A percentile compares a stretch with the other conserved stretches of the same genome.
phyloP scores from a whole-genome alignment of 768 basidiomycete species.

The Leccinum broughii region DNA sequence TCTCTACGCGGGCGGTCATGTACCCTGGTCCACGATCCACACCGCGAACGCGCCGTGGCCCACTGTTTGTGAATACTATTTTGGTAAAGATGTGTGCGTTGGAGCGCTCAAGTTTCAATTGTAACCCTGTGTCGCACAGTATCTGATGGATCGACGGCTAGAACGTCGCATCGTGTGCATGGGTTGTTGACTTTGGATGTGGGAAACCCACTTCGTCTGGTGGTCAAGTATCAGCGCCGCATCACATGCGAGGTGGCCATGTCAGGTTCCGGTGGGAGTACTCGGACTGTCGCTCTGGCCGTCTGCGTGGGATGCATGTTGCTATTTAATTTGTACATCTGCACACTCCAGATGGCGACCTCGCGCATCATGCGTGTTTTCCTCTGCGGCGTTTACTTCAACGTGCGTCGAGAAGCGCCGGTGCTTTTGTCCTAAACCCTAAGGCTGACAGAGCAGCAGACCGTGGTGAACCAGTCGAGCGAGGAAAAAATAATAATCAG shows the following conservation, averaged over 20 bases:
- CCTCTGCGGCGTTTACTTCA: constrained; percentile 9
- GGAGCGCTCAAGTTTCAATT: neutral
- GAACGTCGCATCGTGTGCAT: neutral
- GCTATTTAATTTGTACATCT: neutral
- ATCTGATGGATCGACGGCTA: neutral
- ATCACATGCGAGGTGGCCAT: neutral
- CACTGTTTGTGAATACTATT: neutral
- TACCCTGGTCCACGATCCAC: neutral
- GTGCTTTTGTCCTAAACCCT: constrained; percentile 11
- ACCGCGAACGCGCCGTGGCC: neutral
- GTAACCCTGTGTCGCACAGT: neutral
- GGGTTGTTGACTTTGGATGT: neutral
- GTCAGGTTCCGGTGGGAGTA: neutral
- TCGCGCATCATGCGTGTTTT: constrained; percentile 27
- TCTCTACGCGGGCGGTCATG: neutral
- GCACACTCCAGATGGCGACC: constrained; percentile 13
- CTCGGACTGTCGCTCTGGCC: neutral
- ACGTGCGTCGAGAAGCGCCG: constrained; percentile 15
- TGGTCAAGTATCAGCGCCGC: neutral
- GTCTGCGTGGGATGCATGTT: constrained; percentile 2
- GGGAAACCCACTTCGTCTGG: neutral
- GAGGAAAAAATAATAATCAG: neutral
- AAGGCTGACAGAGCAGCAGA: constrained; percentile 8
- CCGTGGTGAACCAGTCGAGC: neutral
- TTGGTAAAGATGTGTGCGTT: neutral